These are phyloP conservation scores for Mycena alexandri DNA, from an alignment of 768 basidiomycete genomes.

Conservation along the genomic window DNA sequence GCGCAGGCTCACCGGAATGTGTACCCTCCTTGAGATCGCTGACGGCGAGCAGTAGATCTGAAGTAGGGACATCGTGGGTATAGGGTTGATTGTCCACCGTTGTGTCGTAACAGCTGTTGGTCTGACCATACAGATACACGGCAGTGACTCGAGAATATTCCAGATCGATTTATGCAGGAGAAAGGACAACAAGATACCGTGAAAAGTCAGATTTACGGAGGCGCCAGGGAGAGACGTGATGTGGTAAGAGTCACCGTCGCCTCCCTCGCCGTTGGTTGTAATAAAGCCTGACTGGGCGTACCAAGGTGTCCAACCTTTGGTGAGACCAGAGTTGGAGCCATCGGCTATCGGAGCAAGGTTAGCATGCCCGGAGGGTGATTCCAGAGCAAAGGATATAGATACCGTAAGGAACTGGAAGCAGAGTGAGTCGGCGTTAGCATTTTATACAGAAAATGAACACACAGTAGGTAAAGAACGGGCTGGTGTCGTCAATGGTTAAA, in stretches of 20 bases:
- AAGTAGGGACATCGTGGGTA: neutral
- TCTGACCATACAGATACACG: slow-evolving; percentile 20
- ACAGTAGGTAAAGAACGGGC: slow-evolving; percentile 42
- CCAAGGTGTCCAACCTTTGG: slow-evolving; percentile 32
- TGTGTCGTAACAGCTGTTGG: slow-evolving; percentile 23
- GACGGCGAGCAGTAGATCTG: slow-evolving; percentile 7
- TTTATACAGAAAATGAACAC: neutral
- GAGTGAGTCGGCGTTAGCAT: neutral
- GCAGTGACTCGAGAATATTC: slow-evolving; percentile 14
- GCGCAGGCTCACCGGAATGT: slow-evolving; percentile 19
- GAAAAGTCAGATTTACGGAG: slow-evolving; percentile 22
- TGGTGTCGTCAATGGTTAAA: slow-evolving; percentile 12
- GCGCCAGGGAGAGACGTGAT: slow-evolving; percentile 25
- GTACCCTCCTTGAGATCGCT: slow-evolving; percentile 15
- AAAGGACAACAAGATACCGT: slow-evolving; percentile 4
- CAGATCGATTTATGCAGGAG: neutral
- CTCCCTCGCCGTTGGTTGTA: slow-evolving; percentile 11
- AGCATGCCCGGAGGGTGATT: no score
- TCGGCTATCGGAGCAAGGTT: slow-evolving; percentile 14
- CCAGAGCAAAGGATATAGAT: neutral
- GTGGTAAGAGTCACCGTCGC: slow-evolving; percentile 24
- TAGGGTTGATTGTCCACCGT: slow-evolving; percentile 6
- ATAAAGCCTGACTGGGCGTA: slow-evolving; percentile 17
- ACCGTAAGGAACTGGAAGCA: slow-evolving; percentile 30
- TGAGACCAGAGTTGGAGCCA: slow-evolving; percentile 25